Conservation (phyloP, 352 stramenopile species). For the Elongisporangium undulatum region DNA sequence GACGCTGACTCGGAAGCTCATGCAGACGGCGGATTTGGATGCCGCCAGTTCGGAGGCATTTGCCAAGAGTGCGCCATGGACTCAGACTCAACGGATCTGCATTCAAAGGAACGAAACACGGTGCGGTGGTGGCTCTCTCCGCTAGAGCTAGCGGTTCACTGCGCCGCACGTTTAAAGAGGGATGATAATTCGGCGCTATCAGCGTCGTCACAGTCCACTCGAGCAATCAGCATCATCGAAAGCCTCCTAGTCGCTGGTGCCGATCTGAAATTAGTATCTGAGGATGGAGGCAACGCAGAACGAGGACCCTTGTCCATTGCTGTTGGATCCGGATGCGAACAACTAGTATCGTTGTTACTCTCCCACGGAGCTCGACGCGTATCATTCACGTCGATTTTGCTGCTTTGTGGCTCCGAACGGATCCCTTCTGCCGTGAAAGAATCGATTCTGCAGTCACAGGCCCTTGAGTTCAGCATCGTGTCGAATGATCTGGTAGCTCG, state of each 20-base stretch:
- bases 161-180: not conserved
- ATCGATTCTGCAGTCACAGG: not conserved
- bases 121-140: conserved; percentile 7
- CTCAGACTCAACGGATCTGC: not conserved
- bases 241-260: not conserved
- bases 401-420: not conserved
- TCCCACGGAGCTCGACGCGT: not conserved
- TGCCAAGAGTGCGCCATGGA: conserved; percentile 10
- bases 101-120: not conserved
- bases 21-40: conserved; percentile 6
- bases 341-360: not conserved
- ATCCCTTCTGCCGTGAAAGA: not conserved
- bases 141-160: conserved; percentile 28
- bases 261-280: not conserved
- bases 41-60: conserved; percentile 19
- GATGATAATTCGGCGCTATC: not conserved
- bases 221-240: not conserved
- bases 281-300: not conserved
- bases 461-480: not conserved
- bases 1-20: not conserved
- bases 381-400: not conserved
- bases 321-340: not conserved
- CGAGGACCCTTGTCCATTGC: too few relatives aligned
- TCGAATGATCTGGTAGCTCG: not conserved
- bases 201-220: not conserved